Evolutionary conservation across 2,329 filamentous ascomycete genomes (phyloP), one percentile per base, ranked within the genome.

Genomic region (Cladophialophora carrionii): DNA sequence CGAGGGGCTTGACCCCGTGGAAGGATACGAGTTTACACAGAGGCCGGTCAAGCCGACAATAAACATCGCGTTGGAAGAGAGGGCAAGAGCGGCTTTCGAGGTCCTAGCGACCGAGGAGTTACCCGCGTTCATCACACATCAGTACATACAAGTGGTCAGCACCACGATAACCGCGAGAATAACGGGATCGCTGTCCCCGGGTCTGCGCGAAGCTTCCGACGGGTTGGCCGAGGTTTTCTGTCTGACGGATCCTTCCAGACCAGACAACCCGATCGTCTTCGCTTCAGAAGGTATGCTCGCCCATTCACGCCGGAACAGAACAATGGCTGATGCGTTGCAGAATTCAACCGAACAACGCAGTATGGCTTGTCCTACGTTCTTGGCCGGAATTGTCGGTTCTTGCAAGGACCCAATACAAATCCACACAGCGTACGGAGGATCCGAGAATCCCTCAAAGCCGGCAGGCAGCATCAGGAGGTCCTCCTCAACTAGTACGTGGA

Each of bases 201-300:
- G 88, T 70, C 78, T 91, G 26, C 82, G 84, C 51, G 87, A 90
- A 52, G 84, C 88, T n/a, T 90, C 88, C 0, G 89, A 92, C 74
- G 89, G 89, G 0, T 75, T 92, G 64, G 90, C 89, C 0, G 89
- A 92, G 73, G 89, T 91, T 0, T 92, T 92, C 71, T 92, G 89
- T 73, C 75, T 92, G 61, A 90, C 88, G 0, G 90, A 93, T 74
- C 89, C 90, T 8, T 89, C 88, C 1, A 80, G 89, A 63, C 80
- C 83, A 1, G 90, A 91, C 67, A 91, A 92, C 72, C 90, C 89
- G 0, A 90, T 92, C 65, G 85, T 92, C 1, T 91, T 92, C 75
- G 88, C 88, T 6, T 91, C 88, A 3, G 87, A 91, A 81, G 88
- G 88, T 89, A 73, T 29, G 76, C 60, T 57, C 12, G 31, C 51